These are phyloP conservation scores for Ustilago curta DNA, from an alignment of 1,284 basidiomycete species.

Conservation along the genomic window DNA sequence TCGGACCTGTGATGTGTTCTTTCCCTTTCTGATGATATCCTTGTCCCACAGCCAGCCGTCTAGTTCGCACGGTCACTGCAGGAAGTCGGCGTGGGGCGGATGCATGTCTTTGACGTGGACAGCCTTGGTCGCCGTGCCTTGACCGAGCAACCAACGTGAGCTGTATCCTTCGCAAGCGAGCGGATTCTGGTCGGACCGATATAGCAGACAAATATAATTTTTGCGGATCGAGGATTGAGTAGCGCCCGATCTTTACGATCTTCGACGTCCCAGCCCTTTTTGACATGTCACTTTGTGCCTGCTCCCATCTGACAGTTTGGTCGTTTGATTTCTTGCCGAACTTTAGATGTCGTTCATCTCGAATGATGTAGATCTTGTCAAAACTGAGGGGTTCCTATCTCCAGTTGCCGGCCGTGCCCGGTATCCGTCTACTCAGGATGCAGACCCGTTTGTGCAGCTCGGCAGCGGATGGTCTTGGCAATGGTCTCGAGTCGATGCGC, in stretches of 20 bases:
- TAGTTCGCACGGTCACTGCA: not conserved
- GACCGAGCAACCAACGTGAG: not conserved
- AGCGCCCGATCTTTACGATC: no score
- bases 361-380: constrained; percentile 21
- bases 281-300: constrained; percentile 37
- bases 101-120: not conserved
- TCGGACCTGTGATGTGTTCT: no score
- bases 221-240: no score
- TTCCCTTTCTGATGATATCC: not conserved
- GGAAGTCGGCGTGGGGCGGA: constrained; percentile 1
- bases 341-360: not conserved
- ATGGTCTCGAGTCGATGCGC: no score
- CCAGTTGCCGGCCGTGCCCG: constrained; percentile 14
- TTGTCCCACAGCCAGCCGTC: not conserved
- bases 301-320: not conserved
- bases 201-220: no score
- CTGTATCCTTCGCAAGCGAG: not conserved
- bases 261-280: no score
- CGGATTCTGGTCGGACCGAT: not conserved
- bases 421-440: not conserved
- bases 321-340: not conserved
- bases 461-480: not conserved
- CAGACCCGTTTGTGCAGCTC: not conserved
- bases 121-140: not conserved
- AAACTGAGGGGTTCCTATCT: constrained; percentile 8